A percentile compares a stretch with the other conserved stretches of the same genome.
These are phyloP conservation scores for Beauveria sp. DNA, from an alignment of 2,329 filamentous ascomycete genomes.

Conservation along the genomic window DNA sequence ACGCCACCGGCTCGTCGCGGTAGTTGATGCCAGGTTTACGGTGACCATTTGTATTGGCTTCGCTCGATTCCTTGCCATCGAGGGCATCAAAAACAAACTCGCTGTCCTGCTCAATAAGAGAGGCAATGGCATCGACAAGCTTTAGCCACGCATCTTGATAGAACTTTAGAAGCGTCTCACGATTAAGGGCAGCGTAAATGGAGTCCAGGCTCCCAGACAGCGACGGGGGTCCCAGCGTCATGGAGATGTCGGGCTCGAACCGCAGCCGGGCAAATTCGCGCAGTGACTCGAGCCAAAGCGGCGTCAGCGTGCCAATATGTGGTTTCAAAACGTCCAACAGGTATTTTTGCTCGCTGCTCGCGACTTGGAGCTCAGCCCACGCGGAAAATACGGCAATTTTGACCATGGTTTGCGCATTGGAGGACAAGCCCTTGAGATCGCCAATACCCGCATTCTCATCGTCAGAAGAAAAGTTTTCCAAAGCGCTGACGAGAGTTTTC, in stretches of 20 bases:
- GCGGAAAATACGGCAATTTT: conserved; percentile 96
- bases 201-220: conserved; percentile 82
- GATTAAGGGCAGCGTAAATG: conserved; percentile 89
- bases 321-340: conserved; percentile 81
- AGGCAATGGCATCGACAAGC: conserved; percentile 93
- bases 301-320: conserved; percentile 82
- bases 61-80: conserved; percentile 67
- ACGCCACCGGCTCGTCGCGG: conserved; percentile 92
- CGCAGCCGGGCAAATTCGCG: conserved; percentile 87
- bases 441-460: conserved; percentile 80
- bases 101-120: conserved; percentile 93
- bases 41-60: conserved; percentile 39
- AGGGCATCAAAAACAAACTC: conserved; percentile 96
- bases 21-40: conserved; percentile 86
- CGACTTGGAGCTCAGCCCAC: conserved; percentile 95
- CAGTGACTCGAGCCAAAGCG: conserved; percentile 87
- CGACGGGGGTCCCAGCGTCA: conserved; percentile 73
- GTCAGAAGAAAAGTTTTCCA: conserved; percentile 86
- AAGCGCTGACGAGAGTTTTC: conserved; percentile 80
- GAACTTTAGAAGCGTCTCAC: conserved; percentile 87
- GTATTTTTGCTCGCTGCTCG: conserved; percentile 86
- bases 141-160: conserved; percentile 98
- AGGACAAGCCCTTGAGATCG: conserved; percentile 84
- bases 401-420: conserved; percentile 96
- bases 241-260: conserved; percentile 96